Evolutionary conservation across 192 early-diverging fungal species (phyloP).

Genomic region (Bifiguratus adelaidae): DNA sequence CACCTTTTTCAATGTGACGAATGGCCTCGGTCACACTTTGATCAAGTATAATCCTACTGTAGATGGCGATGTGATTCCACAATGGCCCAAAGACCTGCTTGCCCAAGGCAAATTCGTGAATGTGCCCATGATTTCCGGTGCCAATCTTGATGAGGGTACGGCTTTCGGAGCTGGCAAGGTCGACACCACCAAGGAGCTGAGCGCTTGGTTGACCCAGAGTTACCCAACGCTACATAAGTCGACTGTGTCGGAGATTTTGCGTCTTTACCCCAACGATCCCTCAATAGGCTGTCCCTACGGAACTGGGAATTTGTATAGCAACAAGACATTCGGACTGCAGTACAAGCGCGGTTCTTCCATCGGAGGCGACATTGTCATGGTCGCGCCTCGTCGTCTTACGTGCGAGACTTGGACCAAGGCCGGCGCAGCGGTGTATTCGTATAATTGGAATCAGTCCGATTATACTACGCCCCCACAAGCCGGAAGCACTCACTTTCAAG

Average conservation of each 20-base stretch:
- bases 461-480: neutral
- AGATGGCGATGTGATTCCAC: constrained; percentile 1
- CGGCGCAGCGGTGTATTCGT: constrained; percentile 1
- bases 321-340: neutral
- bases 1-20: neutral
- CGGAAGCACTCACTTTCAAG: neutral
- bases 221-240: neutral
- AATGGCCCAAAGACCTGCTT: neutral
- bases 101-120: constrained; percentile 1
- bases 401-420: constrained; percentile 1
- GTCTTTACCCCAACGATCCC: neutral
- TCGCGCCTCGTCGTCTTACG: neutral
- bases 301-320: neutral
- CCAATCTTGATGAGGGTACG: constrained; percentile 2
- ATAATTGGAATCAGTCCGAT: constrained; percentile 4
- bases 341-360: constrained; percentile 1
- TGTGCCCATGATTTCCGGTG: constrained; percentile 1
- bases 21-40: neutral
- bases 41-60: neutral
- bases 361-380: neutral
- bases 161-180: neutral
- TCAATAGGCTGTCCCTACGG: neutral
- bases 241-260: neutral
- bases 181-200: neutral
- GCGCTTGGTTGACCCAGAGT: neutral